A percentile compares a stretch with the other conserved stretches of the same genome.
Evolutionary conservation across 805 yeast species (phyloP).

Genomic region (Saturnispora sanitii): DNA sequence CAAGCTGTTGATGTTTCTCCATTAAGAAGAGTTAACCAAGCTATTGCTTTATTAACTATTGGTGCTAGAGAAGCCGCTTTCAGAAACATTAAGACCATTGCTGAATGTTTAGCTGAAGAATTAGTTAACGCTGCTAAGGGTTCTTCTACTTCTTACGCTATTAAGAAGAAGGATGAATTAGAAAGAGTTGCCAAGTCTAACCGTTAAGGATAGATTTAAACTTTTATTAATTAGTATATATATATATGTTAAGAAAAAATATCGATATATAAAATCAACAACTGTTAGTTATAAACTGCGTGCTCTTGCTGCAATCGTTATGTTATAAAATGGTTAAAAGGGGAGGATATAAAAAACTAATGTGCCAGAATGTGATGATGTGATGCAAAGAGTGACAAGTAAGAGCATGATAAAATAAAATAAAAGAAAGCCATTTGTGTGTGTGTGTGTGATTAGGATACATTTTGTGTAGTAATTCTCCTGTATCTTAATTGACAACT

Average conservation of each 20-base stretch:
- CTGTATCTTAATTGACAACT: slow-evolving; percentile 71
- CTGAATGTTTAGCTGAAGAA: slow-evolving; percentile 99
- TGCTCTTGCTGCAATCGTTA: no score
- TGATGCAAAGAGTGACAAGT: neutral
- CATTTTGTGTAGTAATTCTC: neutral
- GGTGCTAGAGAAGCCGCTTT: slow-evolving; percentile 99
- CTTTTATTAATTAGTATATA: neutral
- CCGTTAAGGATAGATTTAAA: slow-evolving; percentile 58
- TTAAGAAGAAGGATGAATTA: slow-evolving; percentile 99
- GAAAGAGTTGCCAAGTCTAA: slow-evolving; percentile 99
- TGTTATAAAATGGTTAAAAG: no score
- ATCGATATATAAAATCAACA: no score
- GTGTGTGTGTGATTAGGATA: neutral
- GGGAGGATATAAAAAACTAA: no score
- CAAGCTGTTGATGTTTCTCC: slow-evolving; percentile 99
- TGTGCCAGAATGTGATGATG: no score
- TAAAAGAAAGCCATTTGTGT: no score
- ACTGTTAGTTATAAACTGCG: neutral
- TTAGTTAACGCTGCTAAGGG: slow-evolving; percentile 99
- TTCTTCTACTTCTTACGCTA: slow-evolving; percentile 99
- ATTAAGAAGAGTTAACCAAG: slow-evolving; percentile 99
- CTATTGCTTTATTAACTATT: slow-evolving; percentile 92
- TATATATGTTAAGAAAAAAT: no score
- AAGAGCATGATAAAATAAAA: no score
- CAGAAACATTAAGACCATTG: slow-evolving; percentile 99